A percentile compares a stretch with the other conserved stretches of the same genome.
phyloP scores from a whole-genome alignment of 2,329 filamentous ascomycete species.

The Dothideomycetes sp. region DNA sequence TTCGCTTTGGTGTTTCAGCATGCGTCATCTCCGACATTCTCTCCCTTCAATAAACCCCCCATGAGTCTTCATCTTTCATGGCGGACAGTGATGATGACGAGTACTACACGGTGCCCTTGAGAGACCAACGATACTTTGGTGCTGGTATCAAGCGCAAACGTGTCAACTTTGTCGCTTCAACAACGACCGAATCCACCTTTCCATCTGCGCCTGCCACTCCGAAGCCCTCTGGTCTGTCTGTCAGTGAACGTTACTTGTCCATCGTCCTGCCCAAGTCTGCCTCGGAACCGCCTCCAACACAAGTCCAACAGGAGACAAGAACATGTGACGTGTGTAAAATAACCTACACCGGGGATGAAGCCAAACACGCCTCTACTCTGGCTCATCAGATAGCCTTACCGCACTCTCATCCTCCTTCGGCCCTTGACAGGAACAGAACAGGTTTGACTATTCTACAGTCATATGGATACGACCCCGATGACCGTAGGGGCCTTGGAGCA shows the following conservation, averaged over 20 bases:
- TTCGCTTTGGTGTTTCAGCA: not conserved
- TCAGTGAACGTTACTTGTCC: constrained; percentile 54
- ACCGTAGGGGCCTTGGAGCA: constrained; percentile 61
- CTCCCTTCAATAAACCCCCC: no score
- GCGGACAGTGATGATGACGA: constrained; percentile 39
- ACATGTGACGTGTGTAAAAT: constrained; percentile 6
- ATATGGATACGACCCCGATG: constrained; percentile 68
- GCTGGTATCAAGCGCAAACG: constrained; percentile 54
- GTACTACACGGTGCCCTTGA: constrained; percentile 48
- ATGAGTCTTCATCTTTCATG: constrained; percentile 46
- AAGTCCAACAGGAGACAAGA: constrained; percentile 12
- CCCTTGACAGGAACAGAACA: constrained; percentile 60
- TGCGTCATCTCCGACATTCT: constrained; percentile 3
- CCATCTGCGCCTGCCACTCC: not conserved
- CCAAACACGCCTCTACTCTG: constrained; percentile 50
- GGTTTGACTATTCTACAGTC: constrained; percentile 57
- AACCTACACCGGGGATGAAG: constrained; percentile 15
- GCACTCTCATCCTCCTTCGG: constrained; percentile 64
- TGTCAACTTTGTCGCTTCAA: constrained; percentile 50
- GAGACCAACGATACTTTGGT: constrained; percentile 52
- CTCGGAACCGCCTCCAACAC: constrained; percentile 14
- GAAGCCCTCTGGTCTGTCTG: constrained; percentile 14
- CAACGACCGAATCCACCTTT: constrained; percentile 8
- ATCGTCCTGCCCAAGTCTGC: constrained; percentile 49
- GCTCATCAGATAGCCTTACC: constrained; percentile 62